These are phyloP conservation scores for Globisporangium cederbergense DNA, from an alignment of 352 stramenopile genomes.

Conservation along the genomic window DNA sequence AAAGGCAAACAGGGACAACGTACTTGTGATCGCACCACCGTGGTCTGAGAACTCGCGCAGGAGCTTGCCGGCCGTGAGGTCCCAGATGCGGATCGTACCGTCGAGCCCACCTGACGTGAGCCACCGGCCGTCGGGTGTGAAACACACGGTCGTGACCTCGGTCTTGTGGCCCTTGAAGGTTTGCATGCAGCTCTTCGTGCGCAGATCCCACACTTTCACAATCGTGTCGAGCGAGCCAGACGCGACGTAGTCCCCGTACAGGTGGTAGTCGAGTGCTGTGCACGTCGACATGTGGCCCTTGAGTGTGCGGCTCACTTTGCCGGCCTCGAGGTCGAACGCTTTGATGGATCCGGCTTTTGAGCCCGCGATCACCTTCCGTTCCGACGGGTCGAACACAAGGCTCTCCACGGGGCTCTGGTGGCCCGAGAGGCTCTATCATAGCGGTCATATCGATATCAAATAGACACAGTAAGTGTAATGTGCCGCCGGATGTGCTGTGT, in stretches of 20 bases:
- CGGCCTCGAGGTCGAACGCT: slow-evolving; percentile 76
- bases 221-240: slow-evolving; percentile 80
- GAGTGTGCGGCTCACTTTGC: slow-evolving; percentile 73
- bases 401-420: slow-evolving; percentile 78
- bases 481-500: neutral
- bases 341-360: slow-evolving; percentile 84
- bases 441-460: neutral
- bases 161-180: slow-evolving; percentile 80
- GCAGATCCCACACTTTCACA: slow-evolving; percentile 86
- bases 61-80: slow-evolving; percentile 74
- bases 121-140: slow-evolving; percentile 81
- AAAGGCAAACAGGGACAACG: neutral
- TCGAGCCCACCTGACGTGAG: slow-evolving; percentile 73
- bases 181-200: slow-evolving; percentile 85
- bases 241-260: slow-evolving; percentile 85
- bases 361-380: slow-evolving; percentile 74
- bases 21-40: slow-evolving; percentile 62
- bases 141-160: slow-evolving; percentile 73
- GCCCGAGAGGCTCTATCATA: slow-evolving; percentile 57
- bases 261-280: slow-evolving; percentile 77
- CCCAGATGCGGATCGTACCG: slow-evolving; percentile 82
- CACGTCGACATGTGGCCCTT: slow-evolving; percentile 86
- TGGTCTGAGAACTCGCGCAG: slow-evolving; percentile 77
- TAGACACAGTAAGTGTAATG: too few species aligned
- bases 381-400: slow-evolving; percentile 74